Base-by-base conservation (phyloP, 371 early-diverging fungal genomes). In the Vavraia culicis region DNA sequence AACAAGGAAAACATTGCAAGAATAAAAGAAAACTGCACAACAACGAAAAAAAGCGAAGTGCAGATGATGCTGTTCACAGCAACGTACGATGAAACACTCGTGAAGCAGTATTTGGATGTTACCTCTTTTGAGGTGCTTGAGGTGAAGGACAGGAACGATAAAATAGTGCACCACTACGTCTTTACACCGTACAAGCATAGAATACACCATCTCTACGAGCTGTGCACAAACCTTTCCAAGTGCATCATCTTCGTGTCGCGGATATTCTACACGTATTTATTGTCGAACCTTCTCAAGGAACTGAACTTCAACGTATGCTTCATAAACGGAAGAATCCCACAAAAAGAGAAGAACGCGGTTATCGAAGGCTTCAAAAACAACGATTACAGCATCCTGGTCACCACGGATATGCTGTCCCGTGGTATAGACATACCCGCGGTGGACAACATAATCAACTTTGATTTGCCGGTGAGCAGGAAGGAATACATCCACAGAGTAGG, bases 401-500 rank as follows among this genome's bases (percentile, higher is more conserved):
- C 93, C 20, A 96, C 95, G 0, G 95, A 95, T 68, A 88, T 93
- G 3, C 76, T 81, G 21, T 85, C 86, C 48, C 73, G 93, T 63
- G 94, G 94, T 51, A 67, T 93, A 56, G 94, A 94, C 75, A 89
- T 94, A 59, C 85, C 87, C 11, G 58, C 73, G 0, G 89, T 91
- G 4, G 88, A 87, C 61, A 63, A 82, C 31, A 88, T 94, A 5
- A 71, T 95, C 59, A 88, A 91, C 71, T 91, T 83, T 58, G 90
- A 90, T 65, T 76, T 89, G 4, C 91, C 93, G n/a, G 74, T 79
- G 44, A 77, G 77, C 49, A 75, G 77, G 36, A 84, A 88, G 72
- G 84, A 83, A 59, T 93, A 91, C 68, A 82, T 89, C 53, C 95
- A 91, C 71, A 76, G 91, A 41, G 85, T 87, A 1, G 93, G 95